These are phyloP conservation scores for Scheffersomyces lignosus DNA, from an alignment of 805 yeast genomes.

Conservation along the genomic window DNA sequence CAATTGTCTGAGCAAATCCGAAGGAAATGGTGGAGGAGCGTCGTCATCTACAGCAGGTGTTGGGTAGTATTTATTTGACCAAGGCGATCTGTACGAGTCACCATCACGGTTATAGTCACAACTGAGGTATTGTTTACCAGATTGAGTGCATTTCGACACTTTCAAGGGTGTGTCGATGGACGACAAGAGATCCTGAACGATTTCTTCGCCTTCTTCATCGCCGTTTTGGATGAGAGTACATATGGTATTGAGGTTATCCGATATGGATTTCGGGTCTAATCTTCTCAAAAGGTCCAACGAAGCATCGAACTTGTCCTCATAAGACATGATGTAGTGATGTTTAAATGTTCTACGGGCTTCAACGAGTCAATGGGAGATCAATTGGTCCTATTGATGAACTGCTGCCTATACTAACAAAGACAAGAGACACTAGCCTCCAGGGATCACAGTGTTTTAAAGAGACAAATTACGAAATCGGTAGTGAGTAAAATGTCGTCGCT, in stretches of 20 bases:
- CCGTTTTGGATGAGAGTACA: constrained; percentile 34
- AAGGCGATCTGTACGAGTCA: constrained; percentile 89
- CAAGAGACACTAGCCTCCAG: no score
- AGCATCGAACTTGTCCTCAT: constrained; percentile 39
- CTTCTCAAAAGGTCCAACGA: constrained; percentile 42
- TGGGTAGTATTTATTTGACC: constrained; percentile 76
- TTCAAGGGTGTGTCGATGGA: constrained; percentile 84
- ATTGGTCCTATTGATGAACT: no score
- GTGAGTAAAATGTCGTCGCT: no score
- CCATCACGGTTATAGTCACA: constrained; percentile 97
- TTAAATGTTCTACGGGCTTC: background rate
- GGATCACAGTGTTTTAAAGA: no score
- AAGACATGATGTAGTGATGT: no score
- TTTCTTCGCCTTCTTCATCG: constrained; percentile 37
- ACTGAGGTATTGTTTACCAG: constrained; percentile 70
- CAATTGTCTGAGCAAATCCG: constrained; percentile 61
- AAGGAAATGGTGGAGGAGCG: constrained; percentile 69
- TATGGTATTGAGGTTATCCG: constrained; percentile 32
- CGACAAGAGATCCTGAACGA: constrained; percentile 85
- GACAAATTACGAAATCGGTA: no score
- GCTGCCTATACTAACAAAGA: no score
- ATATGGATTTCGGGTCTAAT: constrained; percentile 38
- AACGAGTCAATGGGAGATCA: no score
- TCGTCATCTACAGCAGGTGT: constrained; percentile 40
- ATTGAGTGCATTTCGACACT: constrained; percentile 46